These are phyloP conservation scores for Elsinoe arachidis DNA, from an alignment of 2,329 filamentous ascomycete species.

Conservation along the genomic window DNA sequence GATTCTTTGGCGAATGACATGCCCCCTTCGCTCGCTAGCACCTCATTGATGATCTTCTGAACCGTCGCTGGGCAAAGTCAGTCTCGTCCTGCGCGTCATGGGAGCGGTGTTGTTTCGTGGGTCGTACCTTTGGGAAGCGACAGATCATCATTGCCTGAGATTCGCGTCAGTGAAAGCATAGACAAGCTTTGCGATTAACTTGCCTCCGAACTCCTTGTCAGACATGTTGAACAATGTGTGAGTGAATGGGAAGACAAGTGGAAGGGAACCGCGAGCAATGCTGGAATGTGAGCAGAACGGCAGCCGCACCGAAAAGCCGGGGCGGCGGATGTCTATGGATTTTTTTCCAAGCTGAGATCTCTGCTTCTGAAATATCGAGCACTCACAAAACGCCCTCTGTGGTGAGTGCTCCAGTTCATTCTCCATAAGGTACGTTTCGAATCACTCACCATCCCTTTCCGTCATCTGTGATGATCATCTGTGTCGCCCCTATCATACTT, in stretches of 20 bases:
- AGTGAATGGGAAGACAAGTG: neutral
- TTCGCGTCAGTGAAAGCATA: conserved; percentile 13
- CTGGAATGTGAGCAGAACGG: neutral
- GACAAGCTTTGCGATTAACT: conserved; percentile 17
- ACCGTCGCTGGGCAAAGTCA: conserved; percentile 48
- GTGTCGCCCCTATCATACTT: conserved; percentile 56
- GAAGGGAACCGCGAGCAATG: neutral
- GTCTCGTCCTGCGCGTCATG: neutral
- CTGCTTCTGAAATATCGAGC: neutral
- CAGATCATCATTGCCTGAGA: conserved; percentile 48
- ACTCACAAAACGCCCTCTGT: neutral
- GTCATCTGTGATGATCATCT: conserved; percentile 41
- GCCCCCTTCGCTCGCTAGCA: conserved; percentile 67
- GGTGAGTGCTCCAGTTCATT: neutral
- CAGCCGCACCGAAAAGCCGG: neutral
- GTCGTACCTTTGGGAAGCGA: conserved; percentile 49
- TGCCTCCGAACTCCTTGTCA: conserved; percentile 47
- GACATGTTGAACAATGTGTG: conserved; percentile 36
- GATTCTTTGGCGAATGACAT: conserved; percentile 91
- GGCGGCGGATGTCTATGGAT: neutral
- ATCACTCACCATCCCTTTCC: neutral
- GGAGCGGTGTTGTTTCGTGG: neutral
- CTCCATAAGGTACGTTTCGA: conserved; percentile 9
- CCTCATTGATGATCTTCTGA: conserved; percentile 85
- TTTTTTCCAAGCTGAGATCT: neutral